Evolutionary conservation across 1,139 yeast species (phyloP).

Genomic region (Hyphopichia khmerensis): DNA sequence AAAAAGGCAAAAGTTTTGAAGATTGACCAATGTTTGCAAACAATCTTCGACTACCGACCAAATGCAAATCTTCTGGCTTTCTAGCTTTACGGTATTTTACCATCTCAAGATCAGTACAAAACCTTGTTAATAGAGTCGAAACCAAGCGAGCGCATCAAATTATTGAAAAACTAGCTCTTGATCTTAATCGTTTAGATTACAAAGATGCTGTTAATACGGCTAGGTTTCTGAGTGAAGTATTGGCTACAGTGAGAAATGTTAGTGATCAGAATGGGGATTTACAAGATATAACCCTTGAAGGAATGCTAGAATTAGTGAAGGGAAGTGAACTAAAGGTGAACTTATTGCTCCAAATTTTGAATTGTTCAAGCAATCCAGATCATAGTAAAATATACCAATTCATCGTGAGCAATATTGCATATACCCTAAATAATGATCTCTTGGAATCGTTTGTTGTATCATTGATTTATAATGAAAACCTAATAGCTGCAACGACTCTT

Average conservation of each 20-base stretch:
- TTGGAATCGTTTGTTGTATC: constrained; percentile 1
- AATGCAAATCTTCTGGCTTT: not conserved
- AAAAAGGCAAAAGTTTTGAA: not conserved
- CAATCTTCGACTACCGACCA: not conserved
- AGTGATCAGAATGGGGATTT: not conserved
- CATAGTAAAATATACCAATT: constrained; percentile 4
- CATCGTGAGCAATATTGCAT: constrained; percentile 6
- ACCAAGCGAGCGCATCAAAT: too few species aligned
- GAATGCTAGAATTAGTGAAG: not conserved
- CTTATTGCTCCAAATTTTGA: constrained; percentile 4
- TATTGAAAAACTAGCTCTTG: not conserved
- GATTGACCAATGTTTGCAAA: not conserved
- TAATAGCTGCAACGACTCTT: constrained; percentile 22
- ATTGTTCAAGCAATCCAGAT: not conserved
- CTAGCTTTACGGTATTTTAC: not conserved
- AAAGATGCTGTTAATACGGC: not conserved
- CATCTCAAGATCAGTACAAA: not conserved
- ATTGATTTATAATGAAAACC: constrained; percentile 14
- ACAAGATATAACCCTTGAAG: not conserved
- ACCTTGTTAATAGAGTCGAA: not conserved
- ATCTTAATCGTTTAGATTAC: not conserved
- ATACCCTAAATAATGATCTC: not conserved
- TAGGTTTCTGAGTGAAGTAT: not conserved
- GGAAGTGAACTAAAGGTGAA: constrained; percentile 1
- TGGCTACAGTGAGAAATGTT: not conserved